These are phyloP conservation scores for Dryas alaskensis DNA, from an alignment of 306 rosid genomes.

Conservation along the genomic window DNA sequence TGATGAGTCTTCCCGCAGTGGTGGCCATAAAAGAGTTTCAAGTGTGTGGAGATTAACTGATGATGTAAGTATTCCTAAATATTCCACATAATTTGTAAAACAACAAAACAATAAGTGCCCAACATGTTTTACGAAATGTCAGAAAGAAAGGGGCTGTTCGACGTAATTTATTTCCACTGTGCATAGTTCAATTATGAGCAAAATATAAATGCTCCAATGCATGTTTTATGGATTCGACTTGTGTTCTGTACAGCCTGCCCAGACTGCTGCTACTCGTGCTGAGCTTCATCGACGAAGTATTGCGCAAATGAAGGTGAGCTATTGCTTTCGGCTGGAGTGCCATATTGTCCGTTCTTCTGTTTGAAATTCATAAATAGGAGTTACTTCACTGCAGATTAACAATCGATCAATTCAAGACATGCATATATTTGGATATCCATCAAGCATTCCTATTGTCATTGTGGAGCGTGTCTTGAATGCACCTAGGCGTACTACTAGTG, in stretches of 20 bases:
- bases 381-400: conserved; percentile 60
- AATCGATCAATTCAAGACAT: conserved; percentile 84
- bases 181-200: background rate
- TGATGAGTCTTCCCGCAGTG: conserved; percentile 52
- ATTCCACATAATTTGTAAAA: background rate
- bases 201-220: conserved; percentile 3
- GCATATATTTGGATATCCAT: conserved; percentile 82
- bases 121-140: background rate
- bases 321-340: conserved; percentile 18
- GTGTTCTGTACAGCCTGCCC: conserved; percentile 64
- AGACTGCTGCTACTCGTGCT: conserved; percentile 66
- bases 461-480: conserved; percentile 85
- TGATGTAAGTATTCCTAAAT: conserved; percentile 59
- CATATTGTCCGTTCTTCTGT: conserved; percentile 5
- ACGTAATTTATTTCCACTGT: background rate
- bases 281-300: conserved; percentile 87
- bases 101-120: background rate
- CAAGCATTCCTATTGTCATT: conserved; percentile 68
- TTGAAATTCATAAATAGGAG: conserved; percentile 2
- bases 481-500: conserved; percentile 65
- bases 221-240: conserved; percentile 12
- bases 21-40: conserved; percentile 56
- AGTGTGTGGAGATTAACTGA: conserved; percentile 66
- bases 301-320: conserved; percentile 78
- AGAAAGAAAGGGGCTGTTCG: background rate